A percentile compares a stretch with the other conserved stretches of the same genome.
These are phyloP conservation scores for Saccharomycopsis microspora DNA, from an alignment of 805 yeast species.

Conservation along the genomic window DNA sequence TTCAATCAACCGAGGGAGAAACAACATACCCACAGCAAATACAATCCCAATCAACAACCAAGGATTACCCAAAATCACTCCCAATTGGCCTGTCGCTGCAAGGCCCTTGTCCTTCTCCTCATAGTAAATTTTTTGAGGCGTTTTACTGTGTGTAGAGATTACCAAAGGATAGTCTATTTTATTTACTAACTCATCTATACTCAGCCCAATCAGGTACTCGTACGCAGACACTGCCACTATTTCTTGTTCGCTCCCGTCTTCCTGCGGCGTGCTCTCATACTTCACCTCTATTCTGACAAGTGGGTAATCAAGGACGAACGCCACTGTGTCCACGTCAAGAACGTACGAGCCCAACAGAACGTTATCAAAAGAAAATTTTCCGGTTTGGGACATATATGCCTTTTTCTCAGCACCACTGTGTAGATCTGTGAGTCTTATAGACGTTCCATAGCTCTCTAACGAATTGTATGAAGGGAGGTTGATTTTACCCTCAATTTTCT, in stretches of 20 bases:
- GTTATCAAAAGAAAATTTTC: constrained; percentile 6
- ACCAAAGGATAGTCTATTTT: constrained; percentile 11
- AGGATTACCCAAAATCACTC: constrained; percentile 11
- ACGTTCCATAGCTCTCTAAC: constrained; percentile 7
- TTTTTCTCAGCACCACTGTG: background rate
- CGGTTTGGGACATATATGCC: constrained; percentile 1
- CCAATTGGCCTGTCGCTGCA: constrained; percentile 16
- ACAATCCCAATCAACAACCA: constrained; percentile 9
- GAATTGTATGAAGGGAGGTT: constrained; percentile 1
- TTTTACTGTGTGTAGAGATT: background rate
- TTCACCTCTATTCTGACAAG: constrained; percentile 4
- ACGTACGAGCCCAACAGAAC: constrained; percentile 9
- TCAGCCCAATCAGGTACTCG: constrained; percentile 9
- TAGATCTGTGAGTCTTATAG: constrained; percentile 6
- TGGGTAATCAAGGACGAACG: constrained; percentile 7
- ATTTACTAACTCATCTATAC: background rate
- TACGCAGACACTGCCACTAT: constrained; percentile 3
- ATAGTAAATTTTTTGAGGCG: constrained; percentile 6
- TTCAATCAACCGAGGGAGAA: constrained; percentile 9
- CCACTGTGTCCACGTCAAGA: constrained; percentile 4
- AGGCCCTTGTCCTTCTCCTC: constrained; percentile 14
- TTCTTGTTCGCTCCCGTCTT: constrained; percentile 1
- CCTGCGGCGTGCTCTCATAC: background rate
- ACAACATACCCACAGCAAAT: constrained; percentile 4
- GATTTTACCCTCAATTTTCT: constrained; percentile 7